Percentiles rank a stretch among this genome's conserved stretches.
phyloP scores from a whole-genome alignment of 495 filamentous ascomycete species.

The Terfezia claveryi region DNA sequence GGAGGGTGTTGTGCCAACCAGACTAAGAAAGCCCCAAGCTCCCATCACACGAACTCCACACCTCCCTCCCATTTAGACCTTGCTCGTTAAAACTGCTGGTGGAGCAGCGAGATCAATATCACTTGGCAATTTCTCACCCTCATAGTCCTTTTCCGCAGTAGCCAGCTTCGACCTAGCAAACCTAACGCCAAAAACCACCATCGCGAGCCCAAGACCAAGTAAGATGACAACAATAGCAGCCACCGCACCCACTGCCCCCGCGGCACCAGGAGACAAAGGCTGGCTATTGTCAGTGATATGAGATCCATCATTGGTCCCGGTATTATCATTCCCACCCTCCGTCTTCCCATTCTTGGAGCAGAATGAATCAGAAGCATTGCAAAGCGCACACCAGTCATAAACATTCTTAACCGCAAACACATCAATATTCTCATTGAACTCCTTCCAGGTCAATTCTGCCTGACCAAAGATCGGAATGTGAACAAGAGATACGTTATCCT shows the following conservation, averaged over 20 bases:
- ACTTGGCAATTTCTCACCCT: conserved; percentile 29
- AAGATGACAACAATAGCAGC: conserved; percentile 21
- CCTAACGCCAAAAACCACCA: conserved; percentile 15
- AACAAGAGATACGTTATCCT: conserved; percentile 25
- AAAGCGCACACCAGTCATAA: conserved; percentile 45
- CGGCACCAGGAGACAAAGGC: conserved; percentile 21
- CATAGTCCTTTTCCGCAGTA: conserved; percentile 25
- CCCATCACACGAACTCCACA: no score
- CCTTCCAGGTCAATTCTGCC: conserved; percentile 33
- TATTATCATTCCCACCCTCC: conserved; percentile 25
- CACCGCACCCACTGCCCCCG: conserved; percentile 31
- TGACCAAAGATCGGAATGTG: conserved; percentile 48
- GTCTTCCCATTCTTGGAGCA: conserved; percentile 36
- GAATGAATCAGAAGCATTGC: conserved; percentile 36
- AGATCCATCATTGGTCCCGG: conserved; percentile 5
- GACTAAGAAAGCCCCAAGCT: no score
- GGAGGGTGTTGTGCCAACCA: no score
- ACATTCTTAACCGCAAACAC: conserved; percentile 37
- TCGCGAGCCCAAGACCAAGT: conserved; percentile 14
- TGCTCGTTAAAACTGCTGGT: conserved; percentile 6
- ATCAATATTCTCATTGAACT: conserved; percentile 38
- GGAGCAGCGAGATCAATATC: conserved; percentile 27
- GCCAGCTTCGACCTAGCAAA: conserved; percentile 2
- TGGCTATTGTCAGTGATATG: no score
- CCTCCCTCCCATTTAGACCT: conserved; percentile 4